phyloP scores from a whole-genome alignment of 768 basidiomycete species.

The Russula abietina region DNA sequence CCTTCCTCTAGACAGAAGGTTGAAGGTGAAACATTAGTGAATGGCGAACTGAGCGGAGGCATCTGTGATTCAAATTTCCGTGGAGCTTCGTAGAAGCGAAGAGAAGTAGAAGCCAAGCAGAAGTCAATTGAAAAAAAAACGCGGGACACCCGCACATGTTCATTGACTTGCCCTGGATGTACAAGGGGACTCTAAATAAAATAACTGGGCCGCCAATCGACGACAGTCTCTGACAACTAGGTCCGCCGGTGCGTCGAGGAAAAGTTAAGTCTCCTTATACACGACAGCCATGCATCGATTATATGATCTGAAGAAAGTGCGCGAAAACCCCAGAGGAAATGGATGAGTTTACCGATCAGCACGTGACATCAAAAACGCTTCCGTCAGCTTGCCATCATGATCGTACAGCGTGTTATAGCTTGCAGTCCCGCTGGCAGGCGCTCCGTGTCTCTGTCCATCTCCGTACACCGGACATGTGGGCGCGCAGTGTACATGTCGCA shows the following conservation, averaged over 20 bases:
- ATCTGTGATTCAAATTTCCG: background rate
- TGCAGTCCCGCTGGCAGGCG: background rate
- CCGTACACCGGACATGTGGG: background rate
- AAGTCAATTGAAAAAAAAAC: background rate
- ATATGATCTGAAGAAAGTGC: background rate
- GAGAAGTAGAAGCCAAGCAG: conserved; percentile 1
- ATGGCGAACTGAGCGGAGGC: background rate
- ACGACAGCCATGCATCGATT: background rate
- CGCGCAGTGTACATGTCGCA: background rate
- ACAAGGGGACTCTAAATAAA: background rate
- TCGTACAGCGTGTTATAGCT: background rate
- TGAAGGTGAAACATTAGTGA: background rate
- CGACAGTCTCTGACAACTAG: background rate
- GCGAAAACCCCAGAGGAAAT: background rate
- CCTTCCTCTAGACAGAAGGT: background rate
- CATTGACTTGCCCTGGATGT: conserved; percentile 2
- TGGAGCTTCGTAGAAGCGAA: conserved; percentile 5
- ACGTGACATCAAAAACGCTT: background rate
- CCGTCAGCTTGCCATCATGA: background rate
- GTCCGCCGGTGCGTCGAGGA: conserved; percentile 4
- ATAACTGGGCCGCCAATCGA: conserved; percentile 4
- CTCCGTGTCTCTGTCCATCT: background rate
- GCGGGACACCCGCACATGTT: background rate
- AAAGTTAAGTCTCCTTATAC: background rate
- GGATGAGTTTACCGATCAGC: background rate